phyloP scores from a whole-genome alignment of 1,139 yeast species.

The Candida tetrigidarum region DNA sequence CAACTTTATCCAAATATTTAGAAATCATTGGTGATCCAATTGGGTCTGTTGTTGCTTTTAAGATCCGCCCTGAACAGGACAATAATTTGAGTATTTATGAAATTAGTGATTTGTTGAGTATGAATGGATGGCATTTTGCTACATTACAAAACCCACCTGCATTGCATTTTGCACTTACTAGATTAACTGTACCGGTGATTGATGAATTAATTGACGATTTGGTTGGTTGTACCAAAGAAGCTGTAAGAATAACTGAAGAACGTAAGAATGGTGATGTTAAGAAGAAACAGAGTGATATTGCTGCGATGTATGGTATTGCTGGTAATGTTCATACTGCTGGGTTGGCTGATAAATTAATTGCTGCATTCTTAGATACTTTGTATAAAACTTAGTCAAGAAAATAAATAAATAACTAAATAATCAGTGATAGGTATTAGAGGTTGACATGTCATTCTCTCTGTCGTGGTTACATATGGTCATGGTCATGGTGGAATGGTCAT shows the following conservation, averaged over 20 bases:
- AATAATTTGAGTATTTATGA: constrained; percentile 65
- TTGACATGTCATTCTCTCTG: too few species aligned
- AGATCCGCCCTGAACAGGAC: constrained; percentile 37
- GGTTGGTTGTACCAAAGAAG: constrained; percentile 47
- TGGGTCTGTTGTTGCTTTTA: constrained; percentile 81
- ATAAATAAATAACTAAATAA: background rate
- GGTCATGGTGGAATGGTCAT: too few species aligned
- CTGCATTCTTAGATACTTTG: constrained; percentile 78
- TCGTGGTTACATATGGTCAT: too few species aligned
- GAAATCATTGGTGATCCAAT: constrained; percentile 83
- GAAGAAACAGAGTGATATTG: constrained; percentile 56
- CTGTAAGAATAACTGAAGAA: constrained; percentile 34
- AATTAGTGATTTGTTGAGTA: constrained; percentile 68
- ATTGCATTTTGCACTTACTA: constrained; percentile 85
- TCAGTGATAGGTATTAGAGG: background rate
- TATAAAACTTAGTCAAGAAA: constrained; percentile 47
- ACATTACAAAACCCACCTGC: constrained; percentile 91
- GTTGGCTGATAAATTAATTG: constrained; percentile 79
- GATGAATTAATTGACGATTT: constrained; percentile 66
- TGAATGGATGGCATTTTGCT: constrained; percentile 88
- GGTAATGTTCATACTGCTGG: constrained; percentile 86
- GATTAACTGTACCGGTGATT: constrained; percentile 64
- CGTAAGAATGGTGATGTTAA: constrained; percentile 31
- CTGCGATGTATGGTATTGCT: constrained; percentile 94
- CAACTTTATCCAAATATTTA: constrained; percentile 45